A percentile compares a stretch with the other conserved stretches of the same genome.
These are phyloP conservation scores for Zoysia matrella DNA, from an alignment of 202 grass and related monocot species.

Conservation along the genomic window DNA sequence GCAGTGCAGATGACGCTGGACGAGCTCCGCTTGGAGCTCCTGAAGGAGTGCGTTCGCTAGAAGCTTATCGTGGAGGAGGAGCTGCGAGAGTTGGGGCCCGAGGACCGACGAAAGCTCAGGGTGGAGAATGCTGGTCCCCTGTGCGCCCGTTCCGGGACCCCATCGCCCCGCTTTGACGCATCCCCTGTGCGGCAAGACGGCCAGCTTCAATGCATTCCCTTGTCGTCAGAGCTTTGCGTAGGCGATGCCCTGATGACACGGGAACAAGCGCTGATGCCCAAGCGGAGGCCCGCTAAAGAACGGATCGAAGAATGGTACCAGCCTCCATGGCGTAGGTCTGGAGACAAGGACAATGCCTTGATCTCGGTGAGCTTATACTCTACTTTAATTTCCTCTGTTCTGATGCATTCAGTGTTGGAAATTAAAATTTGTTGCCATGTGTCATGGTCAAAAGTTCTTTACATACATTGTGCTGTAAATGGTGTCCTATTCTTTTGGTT, in stretches of 20 bases:
- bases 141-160: background rate
- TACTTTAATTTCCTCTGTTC: background rate
- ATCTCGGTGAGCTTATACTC: constrained; percentile 13
- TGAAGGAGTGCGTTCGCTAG: constrained; percentile 25
- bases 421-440: too few species aligned
- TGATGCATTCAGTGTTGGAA: background rate
- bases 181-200: background rate
- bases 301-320: constrained; percentile 37
- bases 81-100: background rate
- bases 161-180: background rate
- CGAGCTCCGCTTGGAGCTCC: constrained; percentile 28
- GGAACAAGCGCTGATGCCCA: background rate
- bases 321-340: constrained; percentile 8
- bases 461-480: background rate
- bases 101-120: background rate
- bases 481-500: background rate
- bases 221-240: background rate
- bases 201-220: background rate
- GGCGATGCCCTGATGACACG: background rate
- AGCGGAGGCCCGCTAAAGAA: constrained; percentile 11
- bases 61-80: constrained; percentile 8
- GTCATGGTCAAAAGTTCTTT: too few species aligned
- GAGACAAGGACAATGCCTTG: background rate
- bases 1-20: constrained; percentile 24
- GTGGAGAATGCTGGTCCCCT: background rate